phyloP scores from a whole-genome alignment of 1,284 basidiomycete genomes.

The Cystobasidium pallidum region DNA sequence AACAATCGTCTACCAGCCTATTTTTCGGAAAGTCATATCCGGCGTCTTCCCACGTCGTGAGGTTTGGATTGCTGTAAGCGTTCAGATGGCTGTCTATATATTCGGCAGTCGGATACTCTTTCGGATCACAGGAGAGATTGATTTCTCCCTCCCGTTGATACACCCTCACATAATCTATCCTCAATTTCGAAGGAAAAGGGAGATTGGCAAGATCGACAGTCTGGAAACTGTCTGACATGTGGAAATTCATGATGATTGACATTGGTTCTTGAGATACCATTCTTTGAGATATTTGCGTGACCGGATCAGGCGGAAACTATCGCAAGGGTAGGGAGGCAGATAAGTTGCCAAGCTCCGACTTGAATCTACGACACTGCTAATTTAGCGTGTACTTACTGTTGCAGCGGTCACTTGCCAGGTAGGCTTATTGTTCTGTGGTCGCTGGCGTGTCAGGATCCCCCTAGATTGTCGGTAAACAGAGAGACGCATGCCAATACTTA shows the following conservation, averaged over 20 bases:
- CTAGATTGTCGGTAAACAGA: too few relatives aligned
- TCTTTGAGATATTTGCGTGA: conserved; percentile 42
- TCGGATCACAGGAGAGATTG: conserved; percentile 81
- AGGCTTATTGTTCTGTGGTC: conserved; percentile 29
- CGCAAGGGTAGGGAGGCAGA: background rate
- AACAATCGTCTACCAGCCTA: conserved; percentile 54
- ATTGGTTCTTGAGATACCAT: conserved; percentile 52
- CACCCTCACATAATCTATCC: conserved; percentile 76
- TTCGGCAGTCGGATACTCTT: conserved; percentile 70
- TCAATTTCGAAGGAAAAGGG: conserved; percentile 70
- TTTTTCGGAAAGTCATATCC: conserved; percentile 57
- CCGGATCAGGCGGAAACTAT: conserved; percentile 41
- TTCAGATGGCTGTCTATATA: conserved; percentile 63
- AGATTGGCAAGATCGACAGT: conserved; percentile 51
- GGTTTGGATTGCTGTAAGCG: conserved; percentile 54
- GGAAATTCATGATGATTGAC: conserved; percentile 79
- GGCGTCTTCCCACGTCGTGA: conserved; percentile 57
- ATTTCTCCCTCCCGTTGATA: conserved; percentile 59
- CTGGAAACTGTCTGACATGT: conserved; percentile 78
- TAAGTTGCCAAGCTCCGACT: too few relatives aligned
- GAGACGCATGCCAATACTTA: conserved; percentile 3
- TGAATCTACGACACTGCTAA: too few relatives aligned
- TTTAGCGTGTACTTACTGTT: too few relatives aligned
- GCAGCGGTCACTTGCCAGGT: conserved; percentile 44
- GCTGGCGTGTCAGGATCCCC: background rate